Evolutionary conservation across 345 rosid genomes (phyloP), one percentile per base, ranked within the genome.

Genomic region (Eucalyptus marginata): DNA sequence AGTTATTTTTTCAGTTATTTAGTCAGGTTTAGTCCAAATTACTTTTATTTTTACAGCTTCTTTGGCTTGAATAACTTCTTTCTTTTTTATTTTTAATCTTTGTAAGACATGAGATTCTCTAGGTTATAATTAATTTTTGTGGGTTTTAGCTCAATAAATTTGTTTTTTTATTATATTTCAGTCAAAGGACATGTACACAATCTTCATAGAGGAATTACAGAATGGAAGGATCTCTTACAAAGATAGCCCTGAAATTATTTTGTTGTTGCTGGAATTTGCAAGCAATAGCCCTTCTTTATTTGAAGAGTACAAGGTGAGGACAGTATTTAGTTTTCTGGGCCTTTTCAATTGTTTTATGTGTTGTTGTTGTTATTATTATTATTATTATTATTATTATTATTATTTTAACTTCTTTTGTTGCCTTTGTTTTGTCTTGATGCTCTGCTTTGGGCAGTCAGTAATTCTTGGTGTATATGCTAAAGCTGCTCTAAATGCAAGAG

Each of bases 401-500:
- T 18, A 52, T 5, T 50, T 33, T 52, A 81, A 54, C 49, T 51
- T 88, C 68, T 79, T 49, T 79, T 79, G 86, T 89, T 62, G 27
- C 87, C 86, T 86, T 49, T 51, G 31, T 36, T 58, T 59, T 88
- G 91, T 64, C 87, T 85, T 16, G 71, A 43, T 83, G 87, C 33
- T 87, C 87, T 94, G 43, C 87, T 91, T 90, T 93, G 68, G 88
- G 90, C 97, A 96, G 97, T 93, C 94, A 85, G 89, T 93, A 87
- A 95, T 94, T 94, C 93, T 95, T 66, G 98, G 96, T 90, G 91
- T 95, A 88, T 98, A 97, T 93, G 96, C 94, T 87, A 95, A 94
- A 93, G 94, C 94, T 36, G 96, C 97, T 93, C 93, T 97, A 88
- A 98, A 93, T 93, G 93, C 98, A 43, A 95, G 91, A 93, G 99